Evolutionary conservation across 768 basidiomycete species (phyloP), one percentile per base, ranked within the genome.

Genomic region (Hygrophoropsis aurantiaca): DNA sequence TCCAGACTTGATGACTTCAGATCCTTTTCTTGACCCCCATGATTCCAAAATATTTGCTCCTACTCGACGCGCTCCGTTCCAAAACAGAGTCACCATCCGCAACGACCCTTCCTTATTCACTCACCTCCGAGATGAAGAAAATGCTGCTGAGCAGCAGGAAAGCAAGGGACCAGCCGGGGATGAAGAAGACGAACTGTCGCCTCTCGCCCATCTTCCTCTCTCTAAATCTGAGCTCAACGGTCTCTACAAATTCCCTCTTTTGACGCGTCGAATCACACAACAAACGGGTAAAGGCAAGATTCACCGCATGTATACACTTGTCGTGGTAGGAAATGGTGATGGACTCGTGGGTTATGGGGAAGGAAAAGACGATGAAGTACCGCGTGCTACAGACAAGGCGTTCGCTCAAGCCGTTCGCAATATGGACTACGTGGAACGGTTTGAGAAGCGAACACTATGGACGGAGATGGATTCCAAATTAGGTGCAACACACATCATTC

Each of bases 221-320:
- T 49, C 3, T 50, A 52, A 7, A 11, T 32, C 5, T 11, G 60
- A 72, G 20, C 50, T 67, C 42, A 47, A 56, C n/a, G 58, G 60
- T 23, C 58, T 78, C 24, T 69, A 75, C 53, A 52, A 64, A 18
- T 75, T 73, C 51, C 53, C 71, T 0, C 65, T 79, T 48, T 50
- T 80, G 51, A 54, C 50, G 52, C 78, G 84, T 5, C 71, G 82
- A 34, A 85, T 94, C 56, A 82, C 81, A 4, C 87, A 91, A 51
- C 94, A 97, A 77, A 97, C 94, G 0, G 85, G 87, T 46, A 98
- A 97, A 69, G 97, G 97, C 11, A 95, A 92, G 61, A 86, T 88
- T 51, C 74, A 78, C 21, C 77, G 82, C 15, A 65, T 75, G 42
- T 80, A 80, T 43, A 70, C 72, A 32, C 76, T 89, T 53, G 78